Base-by-base conservation (phyloP, 768 basidiomycete species). In the Lactifluus volemus region DNA sequence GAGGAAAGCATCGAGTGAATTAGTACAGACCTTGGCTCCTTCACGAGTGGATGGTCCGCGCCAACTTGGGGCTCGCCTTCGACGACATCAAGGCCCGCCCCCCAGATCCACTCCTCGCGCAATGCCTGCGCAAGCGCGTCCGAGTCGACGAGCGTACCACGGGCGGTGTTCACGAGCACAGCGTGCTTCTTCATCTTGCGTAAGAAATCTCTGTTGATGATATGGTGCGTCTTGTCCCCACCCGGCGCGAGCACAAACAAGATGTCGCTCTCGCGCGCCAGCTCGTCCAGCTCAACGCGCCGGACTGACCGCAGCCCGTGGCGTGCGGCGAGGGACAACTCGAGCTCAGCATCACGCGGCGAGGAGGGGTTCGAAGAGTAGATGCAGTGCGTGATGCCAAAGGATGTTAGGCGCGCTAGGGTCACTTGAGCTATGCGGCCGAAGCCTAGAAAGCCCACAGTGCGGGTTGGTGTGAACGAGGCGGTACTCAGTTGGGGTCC, bases 371-470 rank as follows among this genome's bases (percentile, higher is more conserved):
- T 84, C 8, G 79, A 77, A 5, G 79, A 71, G 73, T 93, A 96
- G 47, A 95, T 64, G 64, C 84, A 85, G 66, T 82, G 76, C 0
- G 83, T 87, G 68, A 92, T 78, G 29, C 88, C 92, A 70, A 98
- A 98, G 0, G 89, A 84, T 10, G 89, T 74, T 41, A 98, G 81
- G 3, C 96, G 84, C 2, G 79, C 72, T 45, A 96, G 80, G 0
- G 88, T 89, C 21, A 87, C 87, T 67, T 94, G 91, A 0, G 93
- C 84, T 67, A 98, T 98, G 29, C 96, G 84, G 6, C 96, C 96
- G 67, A 98, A 98, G 12, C 97, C 97, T 36, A 98, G 77, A 75
- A 98, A 97, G 1, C 92, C 94, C 2, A 86, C 83, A 1, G 86
- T 95, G 47, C 86, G 83, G 8, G 70, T 79, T 2, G 78, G 78